Base-by-base conservation (phyloP, 306 rosid genomes). In the Citrullus amarus region DNA sequence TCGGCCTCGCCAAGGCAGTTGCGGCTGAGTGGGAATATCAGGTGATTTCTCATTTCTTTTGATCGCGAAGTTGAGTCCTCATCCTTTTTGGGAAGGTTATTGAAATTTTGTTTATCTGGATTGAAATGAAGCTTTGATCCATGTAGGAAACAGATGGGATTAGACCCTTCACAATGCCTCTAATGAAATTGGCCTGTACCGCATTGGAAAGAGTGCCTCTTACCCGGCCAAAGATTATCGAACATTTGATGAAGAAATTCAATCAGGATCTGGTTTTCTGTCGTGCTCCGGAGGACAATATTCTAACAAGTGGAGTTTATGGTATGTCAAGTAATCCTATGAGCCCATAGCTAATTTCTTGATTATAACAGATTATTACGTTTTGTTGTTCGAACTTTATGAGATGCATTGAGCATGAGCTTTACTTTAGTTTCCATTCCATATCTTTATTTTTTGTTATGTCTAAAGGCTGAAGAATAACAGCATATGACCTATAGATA, bases 81-180 rank as follows among this genome's bases (percentile, higher is more conserved):
- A 50, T 63, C 9, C 13, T 41, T 48, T 71, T 53, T 11, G 28
- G 30, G 70, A 9, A 20, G 39, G 13, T 59, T 61, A 3, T 39
- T 56, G 38, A 38, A 36, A 10, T n/a, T 55, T 57, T 10, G 34
- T 38, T 76, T n/a, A 1, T 76, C 4, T 58, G 53, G 41, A 59
- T 16, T 56, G 79, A 83, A 68, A 78, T 76, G 76, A 62, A 36
- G 57, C 36, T 81, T 83, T 78, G 20, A 78, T 82, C 46, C 9
- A 79, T 86, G 88, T 86, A 95, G 97, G 88, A 83, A 85, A 67
- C 41, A 8, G 97, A 95, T 91, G 97, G 99, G 66, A 91, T 95
- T 79, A 92, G 99, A 80, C 97, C 99, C 60, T 95, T 91, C 83
- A 88, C 90, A 5, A 95, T 95, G 99, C 99, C 99, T 84, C 96